Base-by-base conservation (phyloP, 2,329 filamentous ascomycete species). In the Cadophora malorum region DNA sequence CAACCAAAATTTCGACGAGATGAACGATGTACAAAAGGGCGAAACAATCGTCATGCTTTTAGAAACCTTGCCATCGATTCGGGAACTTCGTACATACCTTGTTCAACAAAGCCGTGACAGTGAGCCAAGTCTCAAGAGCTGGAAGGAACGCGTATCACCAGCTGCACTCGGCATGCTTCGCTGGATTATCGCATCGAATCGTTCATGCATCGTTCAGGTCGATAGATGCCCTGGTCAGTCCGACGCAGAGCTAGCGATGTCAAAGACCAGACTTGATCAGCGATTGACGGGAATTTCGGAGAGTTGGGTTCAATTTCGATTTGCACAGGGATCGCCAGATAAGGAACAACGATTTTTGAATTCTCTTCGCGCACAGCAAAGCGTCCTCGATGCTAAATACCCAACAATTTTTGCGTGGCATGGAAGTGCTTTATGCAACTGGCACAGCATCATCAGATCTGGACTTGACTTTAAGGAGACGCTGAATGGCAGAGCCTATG, bases 121-220 rank as follows among this genome's bases (percentile, higher is more conserved):
- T 9, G 72, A 76, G n/a, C 75, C 76, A 31, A 75, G 56, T 52
- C 73, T 80, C 78, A 50, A 81, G 81, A 75, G 76, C 56, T 91
- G 89, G 89, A 78, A 80, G 71, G 82, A 86, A 25, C 80, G 84
- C 21, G 83, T 97, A 10, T 86, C 90, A 0, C 85, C 87, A 1
- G 85, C 91, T 7, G 86, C 90, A 0, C 79, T 92, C 3, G 86
- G 88, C 23, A 79, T 97, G 0, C 80, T 97, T 23, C 86, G 92
- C 63, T 97, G 94, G 94, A 92, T 97, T 69, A 87, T 97, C 67
- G 92, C 94, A 0, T 97, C 94, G 0, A 97, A 97, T 74, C 85
- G 93, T 56, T 95, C 94, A 0, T 94, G 90, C 73, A 96, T 97
- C 69, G 84, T 95, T 56, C 89, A 95, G 72, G 89, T 96, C 19